Evolutionary conservation across 805 yeast species (phyloP).

Genomic region (Barnettozyma botsteinii): DNA sequence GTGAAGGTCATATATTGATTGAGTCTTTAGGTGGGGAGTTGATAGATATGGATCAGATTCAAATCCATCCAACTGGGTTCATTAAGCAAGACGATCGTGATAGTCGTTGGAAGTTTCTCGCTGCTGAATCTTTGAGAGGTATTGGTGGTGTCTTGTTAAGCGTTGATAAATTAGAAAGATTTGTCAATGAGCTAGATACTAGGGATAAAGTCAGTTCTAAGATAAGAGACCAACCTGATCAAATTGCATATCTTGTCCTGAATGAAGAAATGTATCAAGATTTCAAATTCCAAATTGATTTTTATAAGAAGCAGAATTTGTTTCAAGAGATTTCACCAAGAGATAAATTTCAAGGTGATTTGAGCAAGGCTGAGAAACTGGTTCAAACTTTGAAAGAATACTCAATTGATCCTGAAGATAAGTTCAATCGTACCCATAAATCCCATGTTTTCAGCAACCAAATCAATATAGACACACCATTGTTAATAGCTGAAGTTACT

Average conservation of each 20-base stretch:
- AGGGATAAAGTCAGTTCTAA: slow-evolving; percentile 48
- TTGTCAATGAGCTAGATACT: slow-evolving; percentile 48
- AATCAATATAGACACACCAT: slow-evolving; percentile 22
- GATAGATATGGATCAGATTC: slow-evolving; percentile 54
- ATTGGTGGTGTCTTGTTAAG: slow-evolving; percentile 51
- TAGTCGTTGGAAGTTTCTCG: slow-evolving; percentile 46
- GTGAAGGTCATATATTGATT: slow-evolving; percentile 54
- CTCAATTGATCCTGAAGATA: slow-evolving; percentile 23
- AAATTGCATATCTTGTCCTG: slow-evolving; percentile 33
- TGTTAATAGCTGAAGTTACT: slow-evolving; percentile 48
- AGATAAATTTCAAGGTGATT: slow-evolving; percentile 25
- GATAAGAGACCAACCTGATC: slow-evolving; percentile 28
- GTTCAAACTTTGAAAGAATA: slow-evolving; percentile 19
- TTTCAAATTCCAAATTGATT: slow-evolving; percentile 45
- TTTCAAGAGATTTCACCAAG: slow-evolving; percentile 26
- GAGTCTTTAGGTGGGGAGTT: slow-evolving; percentile 41
- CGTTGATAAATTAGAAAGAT: slow-evolving; percentile 35
- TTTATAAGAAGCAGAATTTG: slow-evolving; percentile 39
- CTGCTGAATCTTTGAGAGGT: slow-evolving; percentile 57
- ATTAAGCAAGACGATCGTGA: slow-evolving; percentile 37
- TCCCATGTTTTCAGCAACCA: slow-evolving; percentile 27
- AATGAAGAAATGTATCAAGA: slow-evolving; percentile 40
- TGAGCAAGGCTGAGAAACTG: slow-evolving; percentile 17
- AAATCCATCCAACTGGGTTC: slow-evolving; percentile 61
- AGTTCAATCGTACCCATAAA: slow-evolving; percentile 31